Conservation (phyloP, 1,284 basidiomycete genomes). For the Porodaedalea pini region DNA sequence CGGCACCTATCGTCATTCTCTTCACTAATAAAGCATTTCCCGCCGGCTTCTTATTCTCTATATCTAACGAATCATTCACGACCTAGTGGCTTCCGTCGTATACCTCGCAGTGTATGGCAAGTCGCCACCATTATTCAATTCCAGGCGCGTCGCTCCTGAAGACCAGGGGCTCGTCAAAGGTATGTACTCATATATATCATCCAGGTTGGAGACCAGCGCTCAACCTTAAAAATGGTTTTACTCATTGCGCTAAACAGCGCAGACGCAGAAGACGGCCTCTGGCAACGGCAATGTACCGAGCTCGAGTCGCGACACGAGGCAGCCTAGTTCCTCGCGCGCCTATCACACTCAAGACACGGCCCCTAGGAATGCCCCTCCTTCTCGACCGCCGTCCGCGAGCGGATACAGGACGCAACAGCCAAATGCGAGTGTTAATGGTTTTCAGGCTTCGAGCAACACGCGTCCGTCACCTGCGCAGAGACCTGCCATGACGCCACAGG, state of each 20-base stretch:
- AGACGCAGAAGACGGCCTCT: slow-evolving; percentile 8
- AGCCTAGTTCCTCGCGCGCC: slow-evolving; percentile 9
- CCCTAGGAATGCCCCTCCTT: slow-evolving; percentile 1
- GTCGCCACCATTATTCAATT: slow-evolving; percentile 19
- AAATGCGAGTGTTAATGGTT: not conserved
- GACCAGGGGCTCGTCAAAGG: slow-evolving; percentile 17
- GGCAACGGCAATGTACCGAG: not conserved
- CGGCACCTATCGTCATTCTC: not conserved
- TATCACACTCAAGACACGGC: slow-evolving; percentile 12
- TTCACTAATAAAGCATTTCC: not conserved
- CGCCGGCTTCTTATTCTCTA: slow-evolving; percentile 1
- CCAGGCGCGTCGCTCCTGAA: slow-evolving; percentile 19
- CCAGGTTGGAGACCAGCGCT: not conserved
- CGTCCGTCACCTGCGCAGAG: slow-evolving; percentile 11
- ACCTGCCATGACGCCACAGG: slow-evolving; percentile 3
- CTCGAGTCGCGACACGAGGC: slow-evolving; percentile 20
- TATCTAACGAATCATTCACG: not conserved
- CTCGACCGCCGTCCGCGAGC: slow-evolving; percentile 14
- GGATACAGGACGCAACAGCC: slow-evolving; percentile 15
- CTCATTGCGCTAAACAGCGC: too few relatives aligned
- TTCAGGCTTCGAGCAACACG: not conserved
- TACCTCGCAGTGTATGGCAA: slow-evolving; percentile 13
- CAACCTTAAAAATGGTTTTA: too few relatives aligned
- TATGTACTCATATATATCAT: not conserved
- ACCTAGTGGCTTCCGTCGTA: not conserved